Conservation (phyloP, 768 basidiomycete species). For the Rhodosporidiobolus odoratus region DNA sequence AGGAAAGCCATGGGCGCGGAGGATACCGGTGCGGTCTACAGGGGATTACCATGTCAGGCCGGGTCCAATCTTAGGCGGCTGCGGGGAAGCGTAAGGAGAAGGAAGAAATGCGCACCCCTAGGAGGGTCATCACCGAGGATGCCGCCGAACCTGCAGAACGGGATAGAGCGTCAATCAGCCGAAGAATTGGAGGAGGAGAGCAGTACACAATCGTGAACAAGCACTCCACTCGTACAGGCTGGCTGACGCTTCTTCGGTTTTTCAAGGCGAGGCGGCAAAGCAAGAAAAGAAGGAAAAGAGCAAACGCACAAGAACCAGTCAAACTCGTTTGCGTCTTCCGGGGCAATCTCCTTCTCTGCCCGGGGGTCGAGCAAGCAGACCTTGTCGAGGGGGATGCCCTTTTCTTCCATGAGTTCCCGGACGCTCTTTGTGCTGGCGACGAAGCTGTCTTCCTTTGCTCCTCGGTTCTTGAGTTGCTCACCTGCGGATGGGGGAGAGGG, state of each 20-base stretch:
- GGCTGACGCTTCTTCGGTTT: background rate
- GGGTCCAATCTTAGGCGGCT: background rate
- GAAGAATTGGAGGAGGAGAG: background rate
- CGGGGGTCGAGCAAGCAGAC: slow-evolving; percentile 94
- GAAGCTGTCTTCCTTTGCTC: slow-evolving; percentile 47
- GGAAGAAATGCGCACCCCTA: slow-evolving; percentile 46
- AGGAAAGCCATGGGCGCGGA: slow-evolving; percentile 80
- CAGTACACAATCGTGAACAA: background rate
- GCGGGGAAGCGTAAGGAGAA: background rate
- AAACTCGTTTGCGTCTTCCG: slow-evolving; percentile 71
- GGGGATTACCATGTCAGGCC: background rate
- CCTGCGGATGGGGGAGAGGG: slow-evolving; percentile 11
- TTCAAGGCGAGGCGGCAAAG: background rate
- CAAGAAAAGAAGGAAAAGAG: slow-evolving; percentile 52
- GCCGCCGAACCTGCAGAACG: slow-evolving; percentile 38
- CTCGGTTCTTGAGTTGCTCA: slow-evolving; percentile 22
- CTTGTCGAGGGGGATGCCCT: slow-evolving; percentile 52
- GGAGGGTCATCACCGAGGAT: slow-evolving; percentile 87
- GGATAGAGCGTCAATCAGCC: background rate
- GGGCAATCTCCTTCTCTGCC: slow-evolving; percentile 62
- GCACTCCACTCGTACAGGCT: too few relatives aligned
- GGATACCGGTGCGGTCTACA: slow-evolving; percentile 74
- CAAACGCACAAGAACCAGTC: slow-evolving; percentile 67
- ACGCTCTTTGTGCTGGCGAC: slow-evolving; percentile 56
- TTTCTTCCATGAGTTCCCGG: slow-evolving; percentile 55